phyloP scores from a whole-genome alignment of 2,329 filamentous ascomycete species.

The Pseudonectria foliicola region DNA sequence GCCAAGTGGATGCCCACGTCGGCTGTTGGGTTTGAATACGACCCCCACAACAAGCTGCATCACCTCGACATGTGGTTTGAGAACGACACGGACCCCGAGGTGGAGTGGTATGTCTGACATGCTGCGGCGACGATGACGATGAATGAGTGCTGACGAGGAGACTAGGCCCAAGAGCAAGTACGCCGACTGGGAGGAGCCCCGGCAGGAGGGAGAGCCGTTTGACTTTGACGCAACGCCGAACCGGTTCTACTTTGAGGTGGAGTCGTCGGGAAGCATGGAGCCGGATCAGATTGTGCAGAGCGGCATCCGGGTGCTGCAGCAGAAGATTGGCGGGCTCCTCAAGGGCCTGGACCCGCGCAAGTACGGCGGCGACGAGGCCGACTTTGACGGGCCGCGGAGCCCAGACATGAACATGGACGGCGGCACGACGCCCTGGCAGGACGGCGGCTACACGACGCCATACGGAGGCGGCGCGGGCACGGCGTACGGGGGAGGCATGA shows the following conservation, averaged over 20 bases:
- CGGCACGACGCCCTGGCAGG: slow-evolving; percentile 48
- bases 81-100: slow-evolving; percentile 57
- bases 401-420: slow-evolving; percentile 57
- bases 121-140: too few relatives aligned
- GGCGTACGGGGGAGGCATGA: slow-evolving; percentile 63
- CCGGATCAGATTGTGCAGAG: slow-evolving; percentile 85
- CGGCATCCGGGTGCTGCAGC: slow-evolving; percentile 81
- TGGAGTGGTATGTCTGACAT: slow-evolving; percentile 78
- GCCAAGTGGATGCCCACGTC: slow-evolving; percentile 94
- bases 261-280: slow-evolving; percentile 79
- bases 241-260: slow-evolving; percentile 90
- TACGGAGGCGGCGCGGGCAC: slow-evolving; percentile 54
- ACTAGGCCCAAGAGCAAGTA: slow-evolving; percentile 74
- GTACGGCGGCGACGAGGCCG: slow-evolving; percentile 49
- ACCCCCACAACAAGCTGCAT: slow-evolving; percentile 90
- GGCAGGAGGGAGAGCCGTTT: slow-evolving; percentile 77
- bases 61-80: slow-evolving; percentile 97
- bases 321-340: slow-evolving; percentile 80
- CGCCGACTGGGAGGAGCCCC: slow-evolving; percentile 69
- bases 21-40: slow-evolving; percentile 94
- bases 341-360: slow-evolving; percentile 42
- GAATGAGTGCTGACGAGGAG: slow-evolving; percentile 3
- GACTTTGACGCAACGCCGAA: slow-evolving; percentile 81
- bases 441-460: slow-evolving; percentile 63
- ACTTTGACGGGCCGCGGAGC: slow-evolving; percentile 58